phyloP scores from a whole-genome alignment of 2,329 filamentous ascomycete species.

The Fusarium virguliforme region DNA sequence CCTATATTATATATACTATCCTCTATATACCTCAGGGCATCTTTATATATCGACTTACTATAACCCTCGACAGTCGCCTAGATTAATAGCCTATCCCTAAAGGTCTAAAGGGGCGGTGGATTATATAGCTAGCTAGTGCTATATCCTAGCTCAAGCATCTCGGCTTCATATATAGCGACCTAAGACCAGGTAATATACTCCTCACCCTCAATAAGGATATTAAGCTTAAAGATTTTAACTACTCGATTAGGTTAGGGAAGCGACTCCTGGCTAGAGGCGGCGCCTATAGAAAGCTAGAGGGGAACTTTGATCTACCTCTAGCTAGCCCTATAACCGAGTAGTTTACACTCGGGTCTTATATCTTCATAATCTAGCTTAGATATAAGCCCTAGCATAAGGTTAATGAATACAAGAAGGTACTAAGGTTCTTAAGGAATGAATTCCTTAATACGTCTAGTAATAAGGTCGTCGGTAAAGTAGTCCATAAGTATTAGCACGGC shows the following conservation, averaged over 20 bases:
- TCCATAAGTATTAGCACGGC: neutral
- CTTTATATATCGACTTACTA: constrained; percentile 26
- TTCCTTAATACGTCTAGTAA: neutral
- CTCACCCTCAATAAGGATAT: neutral
- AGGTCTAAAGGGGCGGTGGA: neutral
- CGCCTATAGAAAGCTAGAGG: constrained; percentile 13
- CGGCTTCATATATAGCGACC: constrained; percentile 8
- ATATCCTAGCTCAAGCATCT: constrained; percentile 13
- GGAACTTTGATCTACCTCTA: neutral
- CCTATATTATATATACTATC: constrained; percentile 20
- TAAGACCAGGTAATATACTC: constrained; percentile 9
- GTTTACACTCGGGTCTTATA: constrained; percentile 24
- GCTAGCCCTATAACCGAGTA: constrained; percentile 20
- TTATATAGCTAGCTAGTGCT: neutral
- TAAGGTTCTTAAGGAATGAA: neutral
- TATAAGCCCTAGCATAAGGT: neutral
- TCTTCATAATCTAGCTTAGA: constrained; percentile 17
- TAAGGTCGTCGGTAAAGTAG: neutral
- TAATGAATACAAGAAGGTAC: neutral
- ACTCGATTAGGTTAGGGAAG: constrained; percentile 2
- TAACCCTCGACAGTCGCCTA: neutral
- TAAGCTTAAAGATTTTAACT: constrained; percentile 18
- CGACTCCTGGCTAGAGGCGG: constrained; percentile 9
- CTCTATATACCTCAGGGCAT: constrained; percentile 13
- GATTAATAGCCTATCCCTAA: neutral